Conservation (phyloP, 352 stramenopile species). For the Pythium biforme region DNA sequence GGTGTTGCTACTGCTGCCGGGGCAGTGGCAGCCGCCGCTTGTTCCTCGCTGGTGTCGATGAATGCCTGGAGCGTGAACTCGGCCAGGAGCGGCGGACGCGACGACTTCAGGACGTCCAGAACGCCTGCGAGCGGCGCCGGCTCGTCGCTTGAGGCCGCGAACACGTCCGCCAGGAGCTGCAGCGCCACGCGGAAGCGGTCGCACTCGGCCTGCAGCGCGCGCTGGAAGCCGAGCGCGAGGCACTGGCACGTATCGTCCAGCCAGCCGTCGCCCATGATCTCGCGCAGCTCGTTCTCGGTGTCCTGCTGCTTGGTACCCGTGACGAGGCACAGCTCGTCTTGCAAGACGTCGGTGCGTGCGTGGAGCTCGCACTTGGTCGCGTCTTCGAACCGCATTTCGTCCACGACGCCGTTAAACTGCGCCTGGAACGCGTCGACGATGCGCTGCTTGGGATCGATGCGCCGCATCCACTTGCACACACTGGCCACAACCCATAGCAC, state of each 20-base stretch:
- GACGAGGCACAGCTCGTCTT: slow-evolving; percentile 54
- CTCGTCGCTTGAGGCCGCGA: slow-evolving; percentile 47
- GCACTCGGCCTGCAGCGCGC: slow-evolving; percentile 62
- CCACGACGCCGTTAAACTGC: slow-evolving; percentile 74
- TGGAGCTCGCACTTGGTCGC: slow-evolving; percentile 81
- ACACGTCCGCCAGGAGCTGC: slow-evolving; percentile 53
- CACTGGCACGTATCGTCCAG: slow-evolving; percentile 54
- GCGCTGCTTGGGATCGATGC: slow-evolving; percentile 65
- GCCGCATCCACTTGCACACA: slow-evolving; percentile 58
- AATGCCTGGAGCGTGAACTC: slow-evolving; percentile 23
- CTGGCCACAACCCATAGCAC: slow-evolving; percentile 35
- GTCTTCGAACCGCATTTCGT: slow-evolving; percentile 85
- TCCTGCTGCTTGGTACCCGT: slow-evolving; percentile 38
- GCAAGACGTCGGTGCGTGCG: slow-evolving; percentile 64
- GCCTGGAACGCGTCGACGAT: slow-evolving; percentile 66
- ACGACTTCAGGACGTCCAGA: slow-evolving; percentile 32
- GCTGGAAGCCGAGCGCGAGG: slow-evolving; percentile 48
- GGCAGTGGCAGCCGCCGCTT: neutral
- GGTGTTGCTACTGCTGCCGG: slow-evolving; percentile 8
- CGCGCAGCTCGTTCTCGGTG: slow-evolving; percentile 48
- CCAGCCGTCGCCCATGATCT: slow-evolving; percentile 51
- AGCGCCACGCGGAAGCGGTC: slow-evolving; percentile 66
- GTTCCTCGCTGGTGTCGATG: slow-evolving; percentile 8
- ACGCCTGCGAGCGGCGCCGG: slow-evolving; percentile 28
- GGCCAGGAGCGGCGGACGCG: slow-evolving; percentile 11